Base-by-base conservation (phyloP, 306 rosid species). In the Rosa lucieae region DNA sequence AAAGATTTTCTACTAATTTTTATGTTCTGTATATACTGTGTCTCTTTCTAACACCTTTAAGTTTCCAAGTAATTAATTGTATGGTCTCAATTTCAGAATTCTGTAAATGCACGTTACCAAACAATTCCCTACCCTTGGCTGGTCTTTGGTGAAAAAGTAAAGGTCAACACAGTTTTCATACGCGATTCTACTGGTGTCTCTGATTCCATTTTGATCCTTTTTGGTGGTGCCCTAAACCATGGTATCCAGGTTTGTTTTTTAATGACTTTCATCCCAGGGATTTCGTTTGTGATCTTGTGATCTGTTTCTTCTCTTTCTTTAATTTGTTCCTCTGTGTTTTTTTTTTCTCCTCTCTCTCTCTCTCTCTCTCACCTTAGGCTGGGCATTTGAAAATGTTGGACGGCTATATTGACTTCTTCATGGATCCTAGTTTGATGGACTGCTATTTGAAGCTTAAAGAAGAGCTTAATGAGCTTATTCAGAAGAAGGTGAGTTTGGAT, bases 171-270 rank as follows among this genome's bases (percentile, higher is more conserved):
- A 11, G 99, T 95, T 74, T 92, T 91, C 84, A 71, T 95, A 87
- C 98, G 99, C 35, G 99, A 95, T 85, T 95, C 99, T 78, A 95
- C 99, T 17, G 99, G 89, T 26, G 92, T 95, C 68, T 95, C 99
- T 49, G 99, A 95, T 87, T 92, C 99, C 18, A 90, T 83, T 82
- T 92, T 92, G 75, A 81, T 91, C 63, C 92, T 95, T 84, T 95
- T 91, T 79, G 98, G 97, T 6, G 99, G 98, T 74, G 85, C 89
- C 61, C 80, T 95, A 15, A 84, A 58, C 40, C 86, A 84, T 59
- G 99, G 99, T 32, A 76, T 86, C 49, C 98, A 95, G 98, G 98
- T 95, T 10, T 68, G 83, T 78, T 81, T 86, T 51, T 77, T 56
- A 26, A 78, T 26, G 49, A 29, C 73, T 66, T 70, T 62, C 75